Base-by-base conservation (phyloP, 23 red algal genomes). In the Agarophyton chilense region DNA sequence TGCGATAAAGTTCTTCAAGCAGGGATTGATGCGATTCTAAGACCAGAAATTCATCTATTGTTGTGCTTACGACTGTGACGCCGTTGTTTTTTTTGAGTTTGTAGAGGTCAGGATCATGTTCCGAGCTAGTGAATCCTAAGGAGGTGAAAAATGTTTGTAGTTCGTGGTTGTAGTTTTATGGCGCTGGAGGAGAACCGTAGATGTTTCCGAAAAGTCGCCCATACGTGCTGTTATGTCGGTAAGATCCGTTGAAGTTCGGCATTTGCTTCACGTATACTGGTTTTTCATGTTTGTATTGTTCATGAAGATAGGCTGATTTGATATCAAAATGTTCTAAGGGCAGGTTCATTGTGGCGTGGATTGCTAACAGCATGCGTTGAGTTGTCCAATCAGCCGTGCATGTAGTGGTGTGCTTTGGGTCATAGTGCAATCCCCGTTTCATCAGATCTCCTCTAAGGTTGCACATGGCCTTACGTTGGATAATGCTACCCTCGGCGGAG, bases 371-470 rank as follows among this genome's bases (percentile, higher is more conserved):
- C 49, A 82, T 0, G 50, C 78, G 50, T 43, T 61, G 52, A 13
- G 78, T 82, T n/a, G 54, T 82, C 21, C 38, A 26, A 36, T 82
- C 29, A 16, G 51, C 49, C 21, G 54, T 82, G 78, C 6, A 82
- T 12, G 78, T 61, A 16, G 81, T 54, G 16, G 60, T 72, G 32
- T 86, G 41, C 12, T 41, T 52, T 14, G 62, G 43, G 40, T 86
- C 42, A 60, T 50, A 86, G 55, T 86, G 81, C 21, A 86, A 24
- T 32, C 81, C 81, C 26, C 58, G 57, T 72, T 86, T 86, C 81
- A 86, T 73, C 16, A 71, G 2, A 34, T 86, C n/a, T n/a, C n/a
- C n/a, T n/a, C n/a, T n/a, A n/a, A n/a, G n/a, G n/a, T n/a, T n/a
- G n/a, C n/a, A n/a, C 60, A 54, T 28, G 22, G 81, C 57, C 52